These are phyloP conservation scores for Canavalia ensiformis DNA, from an alignment of 306 rosid genomes.

Conservation along the genomic window DNA sequence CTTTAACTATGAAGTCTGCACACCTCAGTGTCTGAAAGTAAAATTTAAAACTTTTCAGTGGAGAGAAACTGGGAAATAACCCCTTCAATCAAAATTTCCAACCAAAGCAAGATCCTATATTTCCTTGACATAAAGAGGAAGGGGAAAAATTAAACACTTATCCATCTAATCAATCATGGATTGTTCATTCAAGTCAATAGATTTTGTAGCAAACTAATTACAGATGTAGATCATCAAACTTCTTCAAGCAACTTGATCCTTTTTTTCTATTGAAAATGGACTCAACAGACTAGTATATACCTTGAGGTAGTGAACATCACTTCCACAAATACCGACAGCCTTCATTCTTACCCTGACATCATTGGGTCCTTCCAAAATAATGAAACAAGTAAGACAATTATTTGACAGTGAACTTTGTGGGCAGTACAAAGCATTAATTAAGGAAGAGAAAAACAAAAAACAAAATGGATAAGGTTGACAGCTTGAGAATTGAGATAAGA, in stretches of 20 bases:
- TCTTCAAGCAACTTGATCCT: background rate
- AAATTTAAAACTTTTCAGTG: background rate
- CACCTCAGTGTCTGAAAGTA: constrained; percentile 69
- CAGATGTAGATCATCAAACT: constrained; percentile 7
- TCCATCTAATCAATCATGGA: constrained; percentile 13
- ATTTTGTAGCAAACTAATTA: background rate
- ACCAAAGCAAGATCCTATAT: background rate
- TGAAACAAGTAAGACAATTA: constrained; percentile 35
- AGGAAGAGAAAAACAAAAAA: background rate
- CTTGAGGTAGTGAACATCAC: constrained; percentile 95
- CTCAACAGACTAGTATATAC: constrained; percentile 45
- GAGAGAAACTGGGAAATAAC: background rate
- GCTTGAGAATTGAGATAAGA: background rate
- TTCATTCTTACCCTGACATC: constrained; percentile 83
- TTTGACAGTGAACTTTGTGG: constrained; percentile 7
- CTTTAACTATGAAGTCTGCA: constrained; percentile 80
- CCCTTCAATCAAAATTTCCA: constrained; percentile 30
- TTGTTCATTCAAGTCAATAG: background rate
- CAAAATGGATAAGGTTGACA: background rate
- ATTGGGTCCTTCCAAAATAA: constrained; percentile 65
- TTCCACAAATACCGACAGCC: constrained; percentile 97
- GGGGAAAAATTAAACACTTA: background rate
- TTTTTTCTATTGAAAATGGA: background rate
- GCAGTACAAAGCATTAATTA: background rate
- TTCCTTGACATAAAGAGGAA: background rate